Percentiles rank a stretch among this genome's conserved stretches.
Conservation (phyloP, 495 filamentous ascomycete genomes). For the Hyaloscypha variabilis region DNA sequence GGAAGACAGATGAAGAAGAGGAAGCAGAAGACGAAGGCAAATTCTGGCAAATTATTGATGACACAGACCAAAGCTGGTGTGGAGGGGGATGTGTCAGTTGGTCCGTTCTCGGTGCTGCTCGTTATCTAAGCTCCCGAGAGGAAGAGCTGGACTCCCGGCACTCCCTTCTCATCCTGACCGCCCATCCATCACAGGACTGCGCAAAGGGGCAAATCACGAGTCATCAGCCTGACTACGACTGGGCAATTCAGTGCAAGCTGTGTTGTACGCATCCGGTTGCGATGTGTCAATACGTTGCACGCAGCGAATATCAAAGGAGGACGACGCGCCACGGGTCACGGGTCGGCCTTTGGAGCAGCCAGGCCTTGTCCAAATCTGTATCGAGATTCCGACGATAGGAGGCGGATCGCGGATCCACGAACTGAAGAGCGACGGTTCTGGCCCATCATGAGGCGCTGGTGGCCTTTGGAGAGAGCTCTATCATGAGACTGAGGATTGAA, state of each 20-base stretch:
- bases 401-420: neutral
- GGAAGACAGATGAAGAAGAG: slow-evolving; percentile 4
- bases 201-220: slow-evolving; percentile 15
- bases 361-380: slow-evolving; percentile 4
- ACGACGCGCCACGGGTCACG: neutral
- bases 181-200: slow-evolving; percentile 5
- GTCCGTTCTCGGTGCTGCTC: slow-evolving; percentile 25
- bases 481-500: neutral
- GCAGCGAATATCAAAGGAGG: neutral
- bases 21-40: slow-evolving; percentile 12
- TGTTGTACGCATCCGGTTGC: slow-evolving; percentile 8
- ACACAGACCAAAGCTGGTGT: slow-evolving; percentile 13
- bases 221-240: slow-evolving; percentile 7
- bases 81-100: slow-evolving; percentile 17
- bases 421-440: neutral
- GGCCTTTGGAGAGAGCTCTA: neutral
- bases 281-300: slow-evolving; percentile 19
- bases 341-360: slow-evolving; percentile 1
- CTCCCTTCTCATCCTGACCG: slow-evolving; percentile 7
- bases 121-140: slow-evolving; percentile 17
- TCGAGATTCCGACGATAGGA: slow-evolving; percentile 10
- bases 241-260: neutral
- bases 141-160: slow-evolving; percentile 8
- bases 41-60: neutral
- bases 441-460: neutral